Base-by-base conservation (phyloP, 2,329 filamentous ascomycete genomes). In the Trichothecium roseum region DNA sequence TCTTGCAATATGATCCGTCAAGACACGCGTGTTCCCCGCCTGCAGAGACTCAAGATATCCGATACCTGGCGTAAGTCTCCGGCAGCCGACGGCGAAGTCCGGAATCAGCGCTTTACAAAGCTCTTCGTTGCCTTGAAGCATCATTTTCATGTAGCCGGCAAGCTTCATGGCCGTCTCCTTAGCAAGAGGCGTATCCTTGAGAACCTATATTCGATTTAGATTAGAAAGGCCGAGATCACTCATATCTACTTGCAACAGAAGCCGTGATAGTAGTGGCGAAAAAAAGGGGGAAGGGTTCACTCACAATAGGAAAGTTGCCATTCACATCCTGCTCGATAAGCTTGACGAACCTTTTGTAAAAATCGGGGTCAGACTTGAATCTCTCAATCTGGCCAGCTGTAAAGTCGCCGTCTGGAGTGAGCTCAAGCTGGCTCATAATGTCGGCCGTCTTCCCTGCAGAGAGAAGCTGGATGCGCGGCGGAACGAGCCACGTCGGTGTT, bases 351-450 rank as follows among this genome's bases (percentile, higher is more conserved):
- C 49, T 51, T 3, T 55, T 54, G 46, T 71, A 72, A n/a, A 66
- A 61, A 1, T 51, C 57, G 0, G 62, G 59, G 38, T 70, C 62
- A 3, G 52, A 49, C 40, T 61, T 59, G 50, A 73, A 72, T 33
- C 52, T 62, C 31, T 62, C 58, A 22, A 71, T 66, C 40, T 69
- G 68, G 2, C 28, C 34, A 5, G 32, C 13, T n/a, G 41, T 44
- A 30, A 50, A 51, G 17, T 48, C 39, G 13, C 45, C 44, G 6
- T 47, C 17, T 3, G 37, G 32, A 32, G 49, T 45, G 14, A 51
- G 37, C 32, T 48, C 47, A 26, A 51, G 45, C 17, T 45, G 37
- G 8, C 39, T 28, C 7, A 51, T 32, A 4, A 50, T 36, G 14
- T 37, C 28, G 6, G 46, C 59, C 12, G 55, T 56, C 26, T 60